These are phyloP conservation scores for Mortierella sp. DNA, from an alignment of 371 early-diverging fungal species.

Conservation along the genomic window DNA sequence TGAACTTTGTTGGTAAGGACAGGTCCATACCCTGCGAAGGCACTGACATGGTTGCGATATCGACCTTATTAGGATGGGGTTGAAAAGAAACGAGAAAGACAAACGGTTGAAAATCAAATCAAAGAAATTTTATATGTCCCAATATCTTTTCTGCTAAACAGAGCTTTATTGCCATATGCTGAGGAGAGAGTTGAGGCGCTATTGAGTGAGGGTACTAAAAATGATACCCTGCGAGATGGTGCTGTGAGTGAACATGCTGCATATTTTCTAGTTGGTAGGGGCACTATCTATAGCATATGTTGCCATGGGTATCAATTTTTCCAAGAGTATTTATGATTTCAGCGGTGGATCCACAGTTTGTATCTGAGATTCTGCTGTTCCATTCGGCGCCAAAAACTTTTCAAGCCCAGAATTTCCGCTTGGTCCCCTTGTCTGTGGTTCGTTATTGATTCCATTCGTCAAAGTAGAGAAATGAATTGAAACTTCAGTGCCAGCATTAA, in stretches of 20 bases:
- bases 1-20: background rate
- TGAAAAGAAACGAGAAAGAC: background rate
- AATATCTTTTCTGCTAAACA: too few species aligned
- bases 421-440: background rate
- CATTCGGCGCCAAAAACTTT: background rate
- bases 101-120: too few species aligned
- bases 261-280: too few species aligned
- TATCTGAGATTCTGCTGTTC: background rate
- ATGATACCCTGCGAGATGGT: too few species aligned
- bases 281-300: background rate
- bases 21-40: background rate
- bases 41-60: background rate
- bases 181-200: too few species aligned
- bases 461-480: background rate
- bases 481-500: constrained; percentile 17
- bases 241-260: too few species aligned
- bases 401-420: background rate
- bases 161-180: too few species aligned
- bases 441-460: background rate
- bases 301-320: background rate
- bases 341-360: background rate
- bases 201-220: too few species aligned
- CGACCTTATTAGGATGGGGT: background rate
- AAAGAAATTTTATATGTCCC: too few species aligned
- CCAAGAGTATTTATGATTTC: background rate